These are phyloP conservation scores for Mortierella sp. DNA, from an alignment of 371 early-diverging fungal genomes.

Conservation along the genomic window DNA sequence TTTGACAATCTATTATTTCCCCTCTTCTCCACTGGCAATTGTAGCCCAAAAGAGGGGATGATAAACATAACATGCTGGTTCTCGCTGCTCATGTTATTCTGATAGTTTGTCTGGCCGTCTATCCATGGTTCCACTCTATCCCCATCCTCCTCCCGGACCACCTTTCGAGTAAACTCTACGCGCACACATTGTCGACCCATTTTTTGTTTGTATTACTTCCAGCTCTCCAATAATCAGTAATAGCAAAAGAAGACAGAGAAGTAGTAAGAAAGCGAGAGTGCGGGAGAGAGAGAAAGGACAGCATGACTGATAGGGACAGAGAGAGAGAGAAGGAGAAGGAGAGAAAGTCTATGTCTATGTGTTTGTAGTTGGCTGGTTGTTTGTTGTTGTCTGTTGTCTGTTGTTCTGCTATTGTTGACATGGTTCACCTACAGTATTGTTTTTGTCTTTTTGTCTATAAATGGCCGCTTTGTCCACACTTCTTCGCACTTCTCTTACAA, in stretches of 20 bases:
- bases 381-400: not conserved
- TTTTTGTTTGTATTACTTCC: no score
- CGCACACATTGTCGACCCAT: no score
- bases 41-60: not conserved
- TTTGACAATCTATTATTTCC: conserved; percentile 10
- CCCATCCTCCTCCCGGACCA: not conserved
- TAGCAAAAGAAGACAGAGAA: no score
- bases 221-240: no score
- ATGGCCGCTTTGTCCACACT: not conserved
- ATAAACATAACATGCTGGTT: not conserved
- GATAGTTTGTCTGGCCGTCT: no score
- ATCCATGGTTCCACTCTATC: not conserved
- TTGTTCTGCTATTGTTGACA: not conserved
- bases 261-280: no score
- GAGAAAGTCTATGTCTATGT: not conserved
- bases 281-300: no score
- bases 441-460: not conserved
- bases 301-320: no score
- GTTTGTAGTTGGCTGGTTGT: not conserved
- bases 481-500: not conserved
- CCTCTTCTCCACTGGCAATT: not conserved
- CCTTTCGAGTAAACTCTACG: no score
- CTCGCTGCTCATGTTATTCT: no score
- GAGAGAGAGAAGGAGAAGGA: no score
- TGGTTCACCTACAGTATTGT: not conserved